A percentile compares a stretch with the other conserved stretches of the same genome.
Evolutionary conservation across 148 eudicot species (phyloP).

Genomic region (Oxyria digyna): DNA sequence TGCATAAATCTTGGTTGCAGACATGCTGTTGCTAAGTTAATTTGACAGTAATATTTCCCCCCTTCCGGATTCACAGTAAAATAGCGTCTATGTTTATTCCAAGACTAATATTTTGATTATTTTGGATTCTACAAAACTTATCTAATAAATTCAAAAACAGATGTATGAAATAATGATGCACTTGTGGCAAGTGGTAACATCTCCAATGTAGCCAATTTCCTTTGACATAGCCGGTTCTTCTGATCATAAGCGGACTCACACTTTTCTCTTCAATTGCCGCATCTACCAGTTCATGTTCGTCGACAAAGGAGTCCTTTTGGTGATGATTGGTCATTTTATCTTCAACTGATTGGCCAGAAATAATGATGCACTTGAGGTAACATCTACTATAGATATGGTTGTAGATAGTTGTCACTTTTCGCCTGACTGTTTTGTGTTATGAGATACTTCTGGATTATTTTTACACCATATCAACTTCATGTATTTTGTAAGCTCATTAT

Average conservation of each 20-base stretch:
- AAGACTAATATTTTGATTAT: no score
- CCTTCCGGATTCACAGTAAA: background rate
- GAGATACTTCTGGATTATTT: no score
- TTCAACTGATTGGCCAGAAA: no score
- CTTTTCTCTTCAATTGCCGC: background rate
- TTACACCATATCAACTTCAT: no score
- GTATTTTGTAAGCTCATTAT: no score
- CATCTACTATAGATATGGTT: no score
- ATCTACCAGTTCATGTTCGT: background rate
- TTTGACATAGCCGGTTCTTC: slow-evolving; percentile 40
- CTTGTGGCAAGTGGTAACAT: background rate
- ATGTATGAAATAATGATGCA: background rate
- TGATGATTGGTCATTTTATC: no score
- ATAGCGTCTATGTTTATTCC: background rate
- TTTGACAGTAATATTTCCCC: background rate
- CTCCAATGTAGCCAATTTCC: background rate
- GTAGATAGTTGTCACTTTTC: no score
- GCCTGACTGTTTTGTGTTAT: no score
- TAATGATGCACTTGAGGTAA: no score
- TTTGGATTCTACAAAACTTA: no score
- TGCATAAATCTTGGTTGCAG: background rate
- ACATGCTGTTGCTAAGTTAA: background rate
- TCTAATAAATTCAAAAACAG: background rate
- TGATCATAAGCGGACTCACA: slow-evolving; percentile 10
- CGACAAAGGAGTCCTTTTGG: no score